Evolutionary conservation across 2,329 filamentous ascomycete genomes (phyloP).

Genomic region (Xylariaceae sp.): DNA sequence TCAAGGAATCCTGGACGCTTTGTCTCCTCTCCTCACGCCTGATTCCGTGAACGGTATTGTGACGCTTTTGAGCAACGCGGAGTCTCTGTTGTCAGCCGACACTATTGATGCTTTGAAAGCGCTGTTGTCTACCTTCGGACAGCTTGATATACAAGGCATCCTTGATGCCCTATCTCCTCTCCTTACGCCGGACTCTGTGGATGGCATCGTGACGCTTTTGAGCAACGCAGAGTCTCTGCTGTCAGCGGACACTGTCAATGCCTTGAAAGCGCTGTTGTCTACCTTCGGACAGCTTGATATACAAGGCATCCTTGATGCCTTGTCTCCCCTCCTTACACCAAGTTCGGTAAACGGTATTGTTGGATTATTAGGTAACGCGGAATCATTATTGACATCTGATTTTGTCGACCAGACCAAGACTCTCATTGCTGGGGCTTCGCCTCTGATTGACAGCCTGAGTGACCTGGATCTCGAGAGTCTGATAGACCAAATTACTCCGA

Average conservation of each 20-base stretch:
- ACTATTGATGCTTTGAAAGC: conserved; percentile 13
- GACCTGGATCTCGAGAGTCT: conserved; percentile 30
- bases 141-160: conserved; percentile 28
- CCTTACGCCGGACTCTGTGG: conserved; percentile 23
- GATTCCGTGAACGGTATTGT: conserved; percentile 30
- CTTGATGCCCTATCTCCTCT: conserved; percentile 31
- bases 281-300: no score
- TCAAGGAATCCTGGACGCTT: conserved; percentile 25
- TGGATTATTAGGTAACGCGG: conserved; percentile 31
- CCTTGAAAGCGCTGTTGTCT: conserved; percentile 25
- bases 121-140: conserved; percentile 22
- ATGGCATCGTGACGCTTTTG: conserved; percentile 23
- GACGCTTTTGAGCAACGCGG: conserved; percentile 21
- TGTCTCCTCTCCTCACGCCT: conserved; percentile 26
- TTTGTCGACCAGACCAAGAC: conserved; percentile 19
- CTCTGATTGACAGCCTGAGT: conserved; percentile 26
- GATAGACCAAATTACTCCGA: conserved; percentile 24
- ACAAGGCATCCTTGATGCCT: no score
- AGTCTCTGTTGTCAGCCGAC: conserved; percentile 13
- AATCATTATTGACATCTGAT: conserved; percentile 27
- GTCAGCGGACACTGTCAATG: conserved; percentile 21
- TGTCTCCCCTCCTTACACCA: conserved; percentile 25
- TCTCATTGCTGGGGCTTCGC: conserved; percentile 19
- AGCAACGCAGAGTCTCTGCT: conserved; percentile 26
- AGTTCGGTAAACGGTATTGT: conserved; percentile 25